phyloP scores from a whole-genome alignment of 2,329 filamentous ascomycete species.

The Aspergillus sp. region DNA sequence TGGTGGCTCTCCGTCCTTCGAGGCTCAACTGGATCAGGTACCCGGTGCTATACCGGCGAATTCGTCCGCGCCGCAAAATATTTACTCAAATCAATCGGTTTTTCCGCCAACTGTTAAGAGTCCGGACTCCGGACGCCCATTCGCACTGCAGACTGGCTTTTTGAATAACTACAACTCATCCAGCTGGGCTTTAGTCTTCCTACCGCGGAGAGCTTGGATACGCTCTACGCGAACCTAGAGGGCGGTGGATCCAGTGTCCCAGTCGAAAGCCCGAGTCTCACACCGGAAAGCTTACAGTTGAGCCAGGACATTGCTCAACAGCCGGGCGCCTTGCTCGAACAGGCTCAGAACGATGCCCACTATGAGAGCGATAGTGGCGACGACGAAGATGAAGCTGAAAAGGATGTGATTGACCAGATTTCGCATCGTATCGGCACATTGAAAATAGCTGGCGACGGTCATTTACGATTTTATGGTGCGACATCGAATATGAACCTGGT shows the following conservation, averaged over 20 bases:
- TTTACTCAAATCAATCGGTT: conserved; percentile 6
- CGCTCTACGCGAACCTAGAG: conserved; percentile 27
- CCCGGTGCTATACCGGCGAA: conserved; percentile 2
- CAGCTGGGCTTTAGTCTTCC: conserved; percentile 28
- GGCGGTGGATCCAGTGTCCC: conserved; percentile 9
- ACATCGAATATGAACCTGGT: conserved; percentile 39
- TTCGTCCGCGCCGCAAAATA: conserved; percentile 9
- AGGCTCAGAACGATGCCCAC: conserved; percentile 14
- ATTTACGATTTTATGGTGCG: conserved; percentile 39
- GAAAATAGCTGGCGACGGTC: conserved; percentile 37
- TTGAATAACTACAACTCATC: conserved; percentile 15
- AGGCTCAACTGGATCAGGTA: conserved; percentile 6
- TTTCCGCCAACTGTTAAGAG: conserved; percentile 8
- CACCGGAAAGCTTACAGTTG: conserved; percentile 19
- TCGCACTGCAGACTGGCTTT: conserved; percentile 15
- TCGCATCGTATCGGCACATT: conserved; percentile 39
- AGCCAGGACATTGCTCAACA: conserved; percentile 22
- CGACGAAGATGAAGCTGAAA: conserved; percentile 32
- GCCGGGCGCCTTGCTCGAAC: conserved; percentile 14
- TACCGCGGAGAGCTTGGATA: conserved; percentile 29
- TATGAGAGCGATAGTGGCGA: conserved; percentile 25
- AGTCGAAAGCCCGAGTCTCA: conserved; percentile 16
- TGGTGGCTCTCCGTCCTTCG: conserved; percentile 1
- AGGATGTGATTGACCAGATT: conserved; percentile 37
- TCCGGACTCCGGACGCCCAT: conserved; percentile 13